Percentiles rank a stretch among this genome's conserved stretches.
phyloP scores from a whole-genome alignment of 2,329 filamentous ascomycete species.

The Tolypocladium tropicale region DNA sequence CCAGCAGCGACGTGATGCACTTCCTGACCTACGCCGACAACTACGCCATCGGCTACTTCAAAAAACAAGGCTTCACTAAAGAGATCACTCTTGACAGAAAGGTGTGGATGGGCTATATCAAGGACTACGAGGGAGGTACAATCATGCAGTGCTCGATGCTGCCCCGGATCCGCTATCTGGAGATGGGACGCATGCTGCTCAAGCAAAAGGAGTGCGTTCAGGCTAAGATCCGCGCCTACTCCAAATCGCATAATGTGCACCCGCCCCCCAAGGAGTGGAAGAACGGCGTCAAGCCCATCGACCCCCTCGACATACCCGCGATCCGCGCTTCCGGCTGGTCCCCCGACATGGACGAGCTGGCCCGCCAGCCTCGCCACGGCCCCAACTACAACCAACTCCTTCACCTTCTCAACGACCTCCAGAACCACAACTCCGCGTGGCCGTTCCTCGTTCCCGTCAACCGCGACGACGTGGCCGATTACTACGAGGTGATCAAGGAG shows the following conservation, averaged over 20 bases:
- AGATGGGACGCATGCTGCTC: conserved; percentile 83
- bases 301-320: conserved; percentile 76
- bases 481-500: conserved; percentile 96
- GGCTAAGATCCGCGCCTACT: conserved; percentile 88
- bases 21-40: conserved; percentile 98
- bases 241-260: conserved; percentile 80
- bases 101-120: conserved; percentile 99
- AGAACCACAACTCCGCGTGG: conserved; percentile 90
- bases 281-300: conserved; percentile 62
- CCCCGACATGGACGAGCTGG: conserved; percentile 93
- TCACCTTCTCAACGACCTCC: conserved; percentile 86
- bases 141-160: conserved; percentile 99
- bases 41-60: conserved; percentile 97
- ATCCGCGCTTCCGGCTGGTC: conserved; percentile 93
- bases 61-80: conserved; percentile 98
- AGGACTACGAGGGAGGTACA: conserved; percentile 96
- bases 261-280: conserved; percentile 79
- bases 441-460: conserved; percentile 92
- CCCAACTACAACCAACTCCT: conserved; percentile 93
- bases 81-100: conserved; percentile 87
- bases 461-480: conserved; percentile 93
- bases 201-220: conserved; percentile 96
- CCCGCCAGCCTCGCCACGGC: conserved; percentile 87
- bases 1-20: conserved; percentile 94
- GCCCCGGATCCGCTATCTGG: conserved; percentile 86